These are phyloP conservation scores for Biscogniauxia marginata DNA, from an alignment of 2,329 filamentous ascomycete species.

Conservation along the genomic window DNA sequence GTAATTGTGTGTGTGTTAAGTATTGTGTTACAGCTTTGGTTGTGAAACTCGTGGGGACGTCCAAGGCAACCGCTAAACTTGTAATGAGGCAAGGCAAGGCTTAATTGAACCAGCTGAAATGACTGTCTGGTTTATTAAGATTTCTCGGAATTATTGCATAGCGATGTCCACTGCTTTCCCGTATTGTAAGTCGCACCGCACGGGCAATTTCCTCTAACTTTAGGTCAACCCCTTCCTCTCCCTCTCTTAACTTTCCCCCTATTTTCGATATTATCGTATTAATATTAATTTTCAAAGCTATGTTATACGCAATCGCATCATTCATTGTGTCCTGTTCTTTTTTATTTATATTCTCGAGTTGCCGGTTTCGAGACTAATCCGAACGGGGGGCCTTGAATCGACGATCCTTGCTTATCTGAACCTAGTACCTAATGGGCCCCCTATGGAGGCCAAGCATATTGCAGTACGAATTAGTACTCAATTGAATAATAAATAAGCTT, in stretches of 20 bases:
- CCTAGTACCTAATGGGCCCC: not conserved
- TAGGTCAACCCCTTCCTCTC: not conserved
- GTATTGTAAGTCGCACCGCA: not conserved
- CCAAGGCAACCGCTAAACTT: not conserved
- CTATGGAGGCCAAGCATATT: not conserved
- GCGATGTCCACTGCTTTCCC: not conserved
- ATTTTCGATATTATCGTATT: not conserved
- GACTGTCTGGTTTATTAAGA: not conserved
- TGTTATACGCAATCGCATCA: not conserved
- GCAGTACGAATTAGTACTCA: not conserved
- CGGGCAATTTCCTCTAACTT: not conserved
- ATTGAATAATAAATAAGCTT: not conserved
- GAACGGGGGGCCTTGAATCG: not conserved
- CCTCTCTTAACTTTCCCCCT: not conserved
- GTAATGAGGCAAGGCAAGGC: not conserved
- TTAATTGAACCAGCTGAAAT: not conserved
- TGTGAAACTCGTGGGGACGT: not conserved
- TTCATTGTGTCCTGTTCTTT: not conserved
- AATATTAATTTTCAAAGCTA: no score
- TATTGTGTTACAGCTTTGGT: not conserved
- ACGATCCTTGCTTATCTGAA: not conserved
- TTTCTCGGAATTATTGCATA: not conserved
- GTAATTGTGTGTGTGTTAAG: no score
- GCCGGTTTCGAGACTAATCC: not conserved
- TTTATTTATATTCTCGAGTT: not conserved